A percentile compares a stretch with the other conserved stretches of the same genome.
Conservation (phyloP, 1,139 yeast genomes). For the Saccharomycopsis hybrid region DNA sequence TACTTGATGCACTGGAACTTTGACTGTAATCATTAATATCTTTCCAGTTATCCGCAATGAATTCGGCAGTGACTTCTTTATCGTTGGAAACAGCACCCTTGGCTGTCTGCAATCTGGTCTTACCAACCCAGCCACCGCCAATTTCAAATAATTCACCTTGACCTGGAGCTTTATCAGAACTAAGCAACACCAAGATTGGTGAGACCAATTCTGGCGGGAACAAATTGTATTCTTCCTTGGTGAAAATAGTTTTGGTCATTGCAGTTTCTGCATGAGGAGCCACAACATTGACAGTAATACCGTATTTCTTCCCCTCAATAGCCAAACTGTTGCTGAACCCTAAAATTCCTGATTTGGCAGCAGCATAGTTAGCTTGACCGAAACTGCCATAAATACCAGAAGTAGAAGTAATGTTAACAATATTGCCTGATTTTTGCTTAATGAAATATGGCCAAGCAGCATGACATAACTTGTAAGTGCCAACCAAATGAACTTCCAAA, state of each 20-base stretch:
- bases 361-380: constrained; percentile 94
- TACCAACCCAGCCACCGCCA: constrained; percentile 94
- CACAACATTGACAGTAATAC: constrained; percentile 72
- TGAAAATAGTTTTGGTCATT: constrained; percentile 86
- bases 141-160: constrained; percentile 65
- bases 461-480: constrained; percentile 76
- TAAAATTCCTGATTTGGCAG: constrained; percentile 86
- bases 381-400: constrained; percentile 97
- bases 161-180: constrained; percentile 65
- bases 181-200: constrained; percentile 74
- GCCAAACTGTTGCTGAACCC: constrained; percentile 86
- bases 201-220: constrained; percentile 89
- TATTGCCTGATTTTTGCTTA: constrained; percentile 73
- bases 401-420: constrained; percentile 87
- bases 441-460: constrained; percentile 90
- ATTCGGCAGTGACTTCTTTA: constrained; percentile 58
- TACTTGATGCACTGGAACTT: constrained; percentile 38
- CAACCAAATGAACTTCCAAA: constrained; percentile 73
- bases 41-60: constrained; percentile 59
- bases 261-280: constrained; percentile 99
- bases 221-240: constrained; percentile 65
- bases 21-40: constrained; percentile 62
- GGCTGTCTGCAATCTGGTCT: constrained; percentile 93
- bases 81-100: constrained; percentile 66
- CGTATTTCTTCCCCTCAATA: constrained; percentile 76